These are phyloP conservation scores for Aureobasidium sp. DNA, from an alignment of 2,329 filamentous ascomycete species.

Conservation along the genomic window DNA sequence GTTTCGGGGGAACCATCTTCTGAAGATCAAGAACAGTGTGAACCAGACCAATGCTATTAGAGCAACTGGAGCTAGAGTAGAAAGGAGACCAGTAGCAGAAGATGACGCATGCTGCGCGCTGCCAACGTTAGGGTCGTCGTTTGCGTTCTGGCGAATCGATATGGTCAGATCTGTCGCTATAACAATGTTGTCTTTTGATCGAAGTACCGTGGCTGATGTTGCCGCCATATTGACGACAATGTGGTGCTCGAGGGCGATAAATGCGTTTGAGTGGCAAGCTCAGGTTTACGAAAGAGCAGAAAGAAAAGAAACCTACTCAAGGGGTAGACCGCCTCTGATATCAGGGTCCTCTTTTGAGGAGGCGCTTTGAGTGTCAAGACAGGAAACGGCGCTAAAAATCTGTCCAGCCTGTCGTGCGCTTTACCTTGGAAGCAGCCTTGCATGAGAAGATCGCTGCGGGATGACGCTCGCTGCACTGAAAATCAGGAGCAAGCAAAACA, in stretches of 20 bases:
- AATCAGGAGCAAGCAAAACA: not conserved
- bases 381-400: not conserved
- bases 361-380: not conserved
- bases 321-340: not conserved
- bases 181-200: not conserved
- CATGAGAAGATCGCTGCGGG: slow-evolving; percentile 6
- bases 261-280: not conserved
- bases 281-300: not conserved
- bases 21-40: slow-evolving; percentile 32
- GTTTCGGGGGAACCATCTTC: slow-evolving; percentile 34
- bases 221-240: not conserved
- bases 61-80: slow-evolving; percentile 28
- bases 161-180: not conserved
- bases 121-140: slow-evolving; percentile 20
- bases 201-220: slow-evolving; percentile 1
- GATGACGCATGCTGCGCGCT: slow-evolving; percentile 2
- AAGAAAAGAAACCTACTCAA: not conserved
- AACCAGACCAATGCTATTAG: slow-evolving; percentile 27
- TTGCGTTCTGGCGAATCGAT: slow-evolving; percentile 11
- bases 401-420: slow-evolving; percentile 1
- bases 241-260: not conserved
- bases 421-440: slow-evolving; percentile 5
- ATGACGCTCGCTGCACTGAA: not conserved
- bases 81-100: slow-evolving; percentile 26
- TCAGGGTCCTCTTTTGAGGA: slow-evolving; percentile 1